phyloP scores from a whole-genome alignment of 2,329 filamentous ascomycete species.

The Periconia digitata region DNA sequence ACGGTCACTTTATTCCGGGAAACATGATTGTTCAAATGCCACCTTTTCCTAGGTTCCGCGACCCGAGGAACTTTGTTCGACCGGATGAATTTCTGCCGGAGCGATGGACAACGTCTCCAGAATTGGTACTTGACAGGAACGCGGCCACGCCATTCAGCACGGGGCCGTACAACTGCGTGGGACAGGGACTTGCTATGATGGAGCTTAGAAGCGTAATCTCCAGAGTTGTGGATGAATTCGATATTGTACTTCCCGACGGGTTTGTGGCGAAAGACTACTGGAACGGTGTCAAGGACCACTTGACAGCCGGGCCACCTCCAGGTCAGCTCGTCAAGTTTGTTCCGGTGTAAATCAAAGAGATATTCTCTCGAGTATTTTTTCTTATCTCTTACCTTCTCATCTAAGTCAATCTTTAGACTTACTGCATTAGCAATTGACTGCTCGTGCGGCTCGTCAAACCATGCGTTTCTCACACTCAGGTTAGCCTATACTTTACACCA shows the following conservation, averaged over 20 bases:
- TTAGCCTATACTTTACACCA: no score
- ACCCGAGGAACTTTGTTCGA: constrained; percentile 20
- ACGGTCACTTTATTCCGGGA: constrained; percentile 27
- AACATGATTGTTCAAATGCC: constrained; percentile 28
- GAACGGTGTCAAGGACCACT: constrained; percentile 23
- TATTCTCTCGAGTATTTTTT: no score
- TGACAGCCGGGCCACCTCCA: constrained; percentile 23
- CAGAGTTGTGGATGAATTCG: constrained; percentile 61
- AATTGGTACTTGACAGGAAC: constrained; percentile 25
- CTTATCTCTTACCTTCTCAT: no score
- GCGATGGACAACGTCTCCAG: constrained; percentile 21
- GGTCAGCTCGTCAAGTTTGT: background rate
- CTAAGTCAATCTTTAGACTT: no score
- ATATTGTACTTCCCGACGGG: constrained; percentile 37
- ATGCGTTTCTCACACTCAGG: no score
- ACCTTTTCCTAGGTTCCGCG: constrained; percentile 18
- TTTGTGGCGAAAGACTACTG: constrained; percentile 19
- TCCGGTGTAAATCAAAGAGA: no score
- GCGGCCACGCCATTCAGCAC: constrained; percentile 73
- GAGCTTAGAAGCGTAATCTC: constrained; percentile 65
- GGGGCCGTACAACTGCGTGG: constrained; percentile 68
- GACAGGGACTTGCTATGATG: constrained; percentile 64
- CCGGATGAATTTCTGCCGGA: constrained; percentile 30
- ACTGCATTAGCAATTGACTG: no score
- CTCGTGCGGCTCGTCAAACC: no score